Evolutionary conservation across 2,329 filamentous ascomycete genomes (phyloP), one percentile per base, ranked within the genome.

Genomic region (Phialemoniopsis sp.): DNA sequence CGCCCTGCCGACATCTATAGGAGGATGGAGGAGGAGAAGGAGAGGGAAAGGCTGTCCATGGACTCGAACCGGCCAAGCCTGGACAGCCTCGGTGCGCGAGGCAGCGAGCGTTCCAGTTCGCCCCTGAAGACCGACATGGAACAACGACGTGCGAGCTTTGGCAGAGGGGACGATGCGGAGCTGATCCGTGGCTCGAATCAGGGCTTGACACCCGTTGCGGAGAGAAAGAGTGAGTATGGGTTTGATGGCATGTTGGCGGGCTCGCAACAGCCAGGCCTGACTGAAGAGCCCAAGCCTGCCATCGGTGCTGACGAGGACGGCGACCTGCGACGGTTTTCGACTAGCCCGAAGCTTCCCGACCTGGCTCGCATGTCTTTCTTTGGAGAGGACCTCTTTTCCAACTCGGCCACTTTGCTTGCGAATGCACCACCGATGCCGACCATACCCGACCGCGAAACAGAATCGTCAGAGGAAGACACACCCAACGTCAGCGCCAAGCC

Each of bases 1-100:
- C 73, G 85, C 29, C 86, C 88, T 2, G 77, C 84, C 12, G 87
- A 94, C 48, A 83, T 90, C 32, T 90, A 91, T 57, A 83, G 77
- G 53, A 78, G 84, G 6, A 71, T 84, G 57, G 78, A 78, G 38
- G 82, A 87, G 48, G 84, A 87, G 47, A 72, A 70, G 38, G 69
- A 76, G 45, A 73, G 65, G 47, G 72, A 77, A 47, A 64, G 72
- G 29, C 68, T 70, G 40, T 78, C 77, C 2, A 59, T 76, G 41
- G 81, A 84, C 3, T 76, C 75, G 9, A 63, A 70, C 15, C 67
- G 76, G 37, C 74, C 77, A 5, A 80, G 72, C 46, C 54, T 78
- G 42, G 79, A 82, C 47, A 70, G 72, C 16, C 51, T 66, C n/a
- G 50, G 58, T 8, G 55, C 53, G 19, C 49, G 53, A 17, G 45